Conservation (phyloP, 768 basidiomycete genomes). For the Boletus rubescentipes region DNA sequence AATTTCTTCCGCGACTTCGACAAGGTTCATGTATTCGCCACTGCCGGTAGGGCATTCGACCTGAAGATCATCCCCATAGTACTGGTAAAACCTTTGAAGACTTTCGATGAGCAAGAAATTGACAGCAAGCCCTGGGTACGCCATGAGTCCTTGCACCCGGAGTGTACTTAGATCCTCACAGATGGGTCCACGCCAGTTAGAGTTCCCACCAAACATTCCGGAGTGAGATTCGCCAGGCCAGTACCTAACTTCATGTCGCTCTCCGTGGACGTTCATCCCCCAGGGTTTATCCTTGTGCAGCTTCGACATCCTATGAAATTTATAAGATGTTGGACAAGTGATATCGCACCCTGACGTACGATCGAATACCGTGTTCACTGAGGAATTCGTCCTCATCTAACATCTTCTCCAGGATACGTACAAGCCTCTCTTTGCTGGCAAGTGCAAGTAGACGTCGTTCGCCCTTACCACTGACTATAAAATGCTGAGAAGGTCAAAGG, state of each 20-base stretch:
- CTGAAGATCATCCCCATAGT: slow-evolving; percentile 90
- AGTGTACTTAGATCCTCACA: slow-evolving; percentile 44
- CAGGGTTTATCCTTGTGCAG: slow-evolving; percentile 89
- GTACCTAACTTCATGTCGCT: slow-evolving; percentile 89
- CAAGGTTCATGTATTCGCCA: slow-evolving; percentile 97
- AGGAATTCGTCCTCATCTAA: slow-evolving; percentile 96
- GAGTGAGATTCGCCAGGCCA: slow-evolving; percentile 98
- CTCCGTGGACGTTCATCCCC: slow-evolving; percentile 92
- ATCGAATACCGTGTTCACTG: slow-evolving; percentile 93
- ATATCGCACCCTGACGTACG: slow-evolving; percentile 51
- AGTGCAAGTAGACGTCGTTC: slow-evolving; percentile 87
- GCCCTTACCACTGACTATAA: slow-evolving; percentile 61
- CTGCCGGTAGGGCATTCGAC: slow-evolving; percentile 96
- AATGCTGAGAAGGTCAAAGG: not conserved
- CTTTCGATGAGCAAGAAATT: slow-evolving; percentile 96
- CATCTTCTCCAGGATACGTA: slow-evolving; percentile 93
- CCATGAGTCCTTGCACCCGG: not conserved
- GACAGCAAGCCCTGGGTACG: slow-evolving; percentile 78
- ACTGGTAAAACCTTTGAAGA: slow-evolving; percentile 96
- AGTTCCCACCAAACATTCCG: slow-evolving; percentile 98
- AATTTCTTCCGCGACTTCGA: slow-evolving; percentile 92
- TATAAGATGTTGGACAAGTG: slow-evolving; percentile 2
- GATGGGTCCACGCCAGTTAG: slow-evolving; percentile 95
- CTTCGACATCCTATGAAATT: slow-evolving; percentile 79
- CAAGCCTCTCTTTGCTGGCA: slow-evolving; percentile 87